Evolutionary conservation across 176 grass and related monocot species (phyloP), one percentile per base, ranked within the genome.

Genomic region (Carex myosuroides): DNA sequence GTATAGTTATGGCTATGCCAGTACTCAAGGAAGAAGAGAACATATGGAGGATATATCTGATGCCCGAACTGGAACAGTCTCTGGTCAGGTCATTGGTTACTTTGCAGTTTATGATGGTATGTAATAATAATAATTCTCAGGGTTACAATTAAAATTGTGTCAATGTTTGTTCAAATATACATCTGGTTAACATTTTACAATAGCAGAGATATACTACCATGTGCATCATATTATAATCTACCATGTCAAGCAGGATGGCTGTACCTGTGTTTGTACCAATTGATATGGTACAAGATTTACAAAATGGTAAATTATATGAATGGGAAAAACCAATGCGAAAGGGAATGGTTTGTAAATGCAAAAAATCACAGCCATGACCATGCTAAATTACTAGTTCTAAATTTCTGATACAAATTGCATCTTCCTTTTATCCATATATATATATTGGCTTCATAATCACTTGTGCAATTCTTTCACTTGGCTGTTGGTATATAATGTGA

Each of bases 91-190:
- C 14, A 13, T 83, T 32, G 81, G 81, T 13, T 83, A 54, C 60
- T 83, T 83, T 1, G 62, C 81, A 17, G 81, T 83, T 83, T 83
- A 83, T 83, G 81, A 83, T 12, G 81, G 81, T 83, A 83, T 30
- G 39, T n/a, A 54, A 67, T 68, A 53, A 22, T 14, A 83, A 14
- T 53, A 64, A 46, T 42, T 69, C 21, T 52, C 44, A 68, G 41
- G 21, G 18, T 65, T 30, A 13, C 32, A 81, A 21, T 81, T 29
- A 63, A 18, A 16, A 24, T 17, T 22, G 16, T 64, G 24, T 74
- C 42, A 74, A 53, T 74, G 37, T 55, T 56, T 78, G 18, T 78
- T 78, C 26, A 78, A 57, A 78, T 52, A 14, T 70, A 4, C 14
- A 39, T 39, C 6, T 41, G 14, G 30, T 29, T 77, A 56, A 78